phyloP scores from a whole-genome alignment of 176 grass and related monocot genomes.

The Avena sativa region DNA sequence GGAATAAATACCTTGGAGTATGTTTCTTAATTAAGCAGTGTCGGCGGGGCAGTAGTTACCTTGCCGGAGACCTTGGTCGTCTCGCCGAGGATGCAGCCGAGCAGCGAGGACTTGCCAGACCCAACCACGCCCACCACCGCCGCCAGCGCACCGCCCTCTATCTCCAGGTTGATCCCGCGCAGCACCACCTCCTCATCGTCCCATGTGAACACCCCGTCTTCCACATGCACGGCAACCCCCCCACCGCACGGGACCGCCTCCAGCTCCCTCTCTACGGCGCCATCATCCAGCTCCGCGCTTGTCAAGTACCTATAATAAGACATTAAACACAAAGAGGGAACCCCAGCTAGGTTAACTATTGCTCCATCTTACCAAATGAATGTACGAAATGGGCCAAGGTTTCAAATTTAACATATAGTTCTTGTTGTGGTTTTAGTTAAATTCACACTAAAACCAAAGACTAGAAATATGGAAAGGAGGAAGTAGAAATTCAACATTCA shows the following conservation, averaged over 20 bases:
- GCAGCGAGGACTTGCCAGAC: constrained; percentile 87
- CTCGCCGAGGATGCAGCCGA: constrained; percentile 79
- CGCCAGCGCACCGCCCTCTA: constrained; percentile 58
- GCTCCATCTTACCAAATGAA: neutral
- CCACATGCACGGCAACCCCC: constrained; percentile 53
- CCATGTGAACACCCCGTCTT: constrained; percentile 71
- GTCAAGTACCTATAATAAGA: constrained; percentile 62
- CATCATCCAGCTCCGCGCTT: constrained; percentile 64
- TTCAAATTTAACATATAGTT: no score
- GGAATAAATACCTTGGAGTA: no score
- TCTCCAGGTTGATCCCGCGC: constrained; percentile 63
- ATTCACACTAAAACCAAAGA: no score
- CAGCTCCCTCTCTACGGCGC: constrained; percentile 54
- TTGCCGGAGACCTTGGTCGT: constrained; percentile 75
- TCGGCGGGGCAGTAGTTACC: constrained; percentile 30
- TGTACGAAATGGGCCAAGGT: neutral
- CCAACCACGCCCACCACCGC: constrained; percentile 82
- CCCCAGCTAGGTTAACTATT: neutral
- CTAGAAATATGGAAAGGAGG: no score
- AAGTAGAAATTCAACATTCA: no score
- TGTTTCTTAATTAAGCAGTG: no score
- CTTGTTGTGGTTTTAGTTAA: no score
- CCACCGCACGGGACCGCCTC: neutral
- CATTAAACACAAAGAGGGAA: neutral
- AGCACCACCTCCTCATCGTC: constrained; percentile 65